Base-by-base conservation (phyloP, 352 stramenopile genomes). In the Thalassiosira ordinaria region DNA sequence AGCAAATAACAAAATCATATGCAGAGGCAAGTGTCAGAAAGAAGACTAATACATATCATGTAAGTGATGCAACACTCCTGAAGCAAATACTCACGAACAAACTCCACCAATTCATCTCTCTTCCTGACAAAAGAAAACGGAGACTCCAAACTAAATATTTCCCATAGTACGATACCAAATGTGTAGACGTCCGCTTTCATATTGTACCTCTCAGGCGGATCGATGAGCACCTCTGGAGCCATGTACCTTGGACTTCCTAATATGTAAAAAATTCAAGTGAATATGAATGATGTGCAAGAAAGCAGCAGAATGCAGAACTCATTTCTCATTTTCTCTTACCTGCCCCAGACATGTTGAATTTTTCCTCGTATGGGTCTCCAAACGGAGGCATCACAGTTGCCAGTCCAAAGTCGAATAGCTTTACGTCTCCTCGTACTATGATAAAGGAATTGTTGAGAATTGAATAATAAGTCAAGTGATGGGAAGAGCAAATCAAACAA, bases 361-460 rank as follows among this genome's bases (percentile, higher is more conserved):
- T 41, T 55, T 84, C 70, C 27, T 61, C 33, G n/a, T 65, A 65
- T 9, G 29, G 29, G 24, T 74, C 56, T 1, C 61, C 74, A 20
- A 68, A 20, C 18, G 56, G 35, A 20, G 74, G 68, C 41, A 80
- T 59, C 2, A 76, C 37, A 33, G 18, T 57, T 5, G 76, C 68
- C 22, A 80, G 52, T 0, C 76, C 76, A 62, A 84, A 80, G 20
- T 80, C 76, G 31, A 84, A 84, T 7, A 80, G 39, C 62, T 80
- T 84, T 0, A 76, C 51, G 39, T 84, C 62, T 8, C 75, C 75
- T 20, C 62, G 39, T 22, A 65, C 52, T 61, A 29, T 41, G 11
- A 41, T n/a, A n/a, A n/a, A n/a, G n/a, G n/a, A n/a, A n/a, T n/a
- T n/a, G n/a, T n/a, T 41, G 33, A 11, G 33, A 11, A 41, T 41